These are phyloP conservation scores for Pythium oligandrum DNA, from an alignment of 352 stramenopile genomes.

Conservation along the genomic window DNA sequence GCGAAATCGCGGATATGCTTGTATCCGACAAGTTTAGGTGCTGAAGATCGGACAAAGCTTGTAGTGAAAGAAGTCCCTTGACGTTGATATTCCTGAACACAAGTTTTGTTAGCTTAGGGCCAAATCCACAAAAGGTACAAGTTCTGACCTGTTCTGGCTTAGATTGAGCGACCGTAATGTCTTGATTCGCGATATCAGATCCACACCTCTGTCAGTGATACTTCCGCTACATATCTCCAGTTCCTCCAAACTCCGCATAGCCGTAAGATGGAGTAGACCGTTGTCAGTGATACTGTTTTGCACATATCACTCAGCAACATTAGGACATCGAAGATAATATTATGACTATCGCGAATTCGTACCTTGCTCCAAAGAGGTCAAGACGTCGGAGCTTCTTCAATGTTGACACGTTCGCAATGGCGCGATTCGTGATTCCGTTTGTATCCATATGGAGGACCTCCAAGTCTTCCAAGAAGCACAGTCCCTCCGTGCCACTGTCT, in stretches of 20 bases:
- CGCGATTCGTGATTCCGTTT: constrained; percentile 54
- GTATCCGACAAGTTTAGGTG: constrained; percentile 80
- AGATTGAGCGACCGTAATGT: constrained; percentile 72
- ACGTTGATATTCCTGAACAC: constrained; percentile 55
- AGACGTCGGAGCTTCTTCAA: constrained; percentile 48
- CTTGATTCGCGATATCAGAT: constrained; percentile 70
- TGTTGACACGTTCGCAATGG: constrained; percentile 45
- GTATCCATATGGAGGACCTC: constrained; percentile 64
- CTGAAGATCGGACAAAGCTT: constrained; percentile 47
- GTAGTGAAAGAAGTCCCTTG: constrained; percentile 60
- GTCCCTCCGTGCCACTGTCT: constrained; percentile 41
- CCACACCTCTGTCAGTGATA: constrained; percentile 66
- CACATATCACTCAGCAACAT: constrained; percentile 1
- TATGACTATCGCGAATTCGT: constrained; percentile 6
- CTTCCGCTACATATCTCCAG: constrained; percentile 62
- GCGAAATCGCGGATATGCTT: constrained; percentile 51
- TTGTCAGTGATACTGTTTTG: constrained; percentile 55
- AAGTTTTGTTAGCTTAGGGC: background rate
- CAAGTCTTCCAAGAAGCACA: constrained; percentile 46
- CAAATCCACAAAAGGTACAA: constrained; percentile 20
- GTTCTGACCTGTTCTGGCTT: constrained; percentile 84
- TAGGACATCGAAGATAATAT: constrained; percentile 1
- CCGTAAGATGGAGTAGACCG: constrained; percentile 55
- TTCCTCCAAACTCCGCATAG: constrained; percentile 43
- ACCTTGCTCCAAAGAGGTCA: constrained; percentile 78